Evolutionary conservation across 805 yeast species (phyloP), one percentile per base, ranked within the genome.

Genomic region (Yarrowia sp.): DNA sequence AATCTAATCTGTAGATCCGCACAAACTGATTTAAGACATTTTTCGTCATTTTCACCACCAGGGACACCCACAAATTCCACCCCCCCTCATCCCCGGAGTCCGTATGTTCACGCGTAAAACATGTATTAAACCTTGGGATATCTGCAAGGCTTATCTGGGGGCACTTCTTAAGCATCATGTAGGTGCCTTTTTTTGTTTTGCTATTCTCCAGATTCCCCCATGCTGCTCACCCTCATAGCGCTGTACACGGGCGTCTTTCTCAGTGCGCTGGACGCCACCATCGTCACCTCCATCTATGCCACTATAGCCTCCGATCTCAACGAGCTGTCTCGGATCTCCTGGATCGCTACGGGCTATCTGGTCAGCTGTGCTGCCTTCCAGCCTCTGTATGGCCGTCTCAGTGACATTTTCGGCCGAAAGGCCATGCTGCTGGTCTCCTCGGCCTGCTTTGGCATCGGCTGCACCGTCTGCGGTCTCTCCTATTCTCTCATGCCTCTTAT

Each of bases 341-440:
- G 94, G 93, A 88, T 89, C 2, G 92, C 92, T 3, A 86, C 92
- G 0, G 84, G 90, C 0, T 87, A 88, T 68, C 79, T 90, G 41
- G 78, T 90, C 38, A 87, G 93, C 1, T 86, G 86, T 70, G 85
- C 91, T 3, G 90, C 90, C 1, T 88, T 89, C 76, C 93, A 89
- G 77, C 93, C 92, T 0, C 75, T 90, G 35, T 88, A 86, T 69
- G 95, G 94, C 5, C 85, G 88, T 69, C 79, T 89, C 41, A 84
- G 89, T 52, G 94, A 90, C 72, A 84, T 90, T 26, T 75, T 76
- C 72, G 79, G 81, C 63, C 73, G 84, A 46, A 76, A 77, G 74
- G 71, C 73, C 53, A 80, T 84, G 10, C 73, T 84, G 56, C 69
- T 84, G 40, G 74, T 79, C 38, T 83, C 85, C 32, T 79, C 81